Conservation (phyloP, 2,329 filamentous ascomycete genomes). For the Magnaporthiopsis rhizophila region DNA sequence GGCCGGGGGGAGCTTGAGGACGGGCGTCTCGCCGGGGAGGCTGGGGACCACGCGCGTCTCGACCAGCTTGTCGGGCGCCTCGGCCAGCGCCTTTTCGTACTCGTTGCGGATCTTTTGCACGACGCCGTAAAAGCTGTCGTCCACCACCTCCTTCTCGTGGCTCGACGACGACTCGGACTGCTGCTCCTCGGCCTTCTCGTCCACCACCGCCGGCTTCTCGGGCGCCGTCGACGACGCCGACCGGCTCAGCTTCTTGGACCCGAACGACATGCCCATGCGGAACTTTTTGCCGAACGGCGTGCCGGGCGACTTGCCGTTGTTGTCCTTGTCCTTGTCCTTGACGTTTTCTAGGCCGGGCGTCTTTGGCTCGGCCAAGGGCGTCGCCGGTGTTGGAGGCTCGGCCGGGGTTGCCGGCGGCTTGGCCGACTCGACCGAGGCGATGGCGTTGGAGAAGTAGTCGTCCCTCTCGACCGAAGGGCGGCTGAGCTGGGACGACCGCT, state of each 20-base stretch:
- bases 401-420: constrained; percentile 41
- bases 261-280: constrained; percentile 66
- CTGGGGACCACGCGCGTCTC: constrained; percentile 62
- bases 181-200: constrained; percentile 67
- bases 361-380: constrained; percentile 32
- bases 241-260: constrained; percentile 75
- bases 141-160: constrained; percentile 65
- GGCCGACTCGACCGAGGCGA: constrained; percentile 35
- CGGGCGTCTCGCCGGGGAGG: constrained; percentile 64
- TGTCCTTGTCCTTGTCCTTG: constrained; percentile 23
- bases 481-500: constrained; percentile 46
- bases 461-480: constrained; percentile 55
- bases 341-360: constrained; percentile 40
- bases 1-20: constrained; percentile 58
- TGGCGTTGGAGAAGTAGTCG: constrained; percentile 70
- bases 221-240: constrained; percentile 57
- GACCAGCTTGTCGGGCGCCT: constrained; percentile 44
- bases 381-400: constrained; percentile 25
- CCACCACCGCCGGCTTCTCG: constrained; percentile 63
- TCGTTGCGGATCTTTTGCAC: constrained; percentile 65
- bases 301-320: constrained; percentile 44
- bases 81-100: constrained; percentile 60
- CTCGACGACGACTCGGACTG: constrained; percentile 55
- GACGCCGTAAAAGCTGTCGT: constrained; percentile 66
- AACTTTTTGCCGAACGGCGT: constrained; percentile 79